These are phyloP conservation scores for Globisporangium mamillatum DNA, from an alignment of 352 stramenopile genomes.

Conservation along the genomic window DNA sequence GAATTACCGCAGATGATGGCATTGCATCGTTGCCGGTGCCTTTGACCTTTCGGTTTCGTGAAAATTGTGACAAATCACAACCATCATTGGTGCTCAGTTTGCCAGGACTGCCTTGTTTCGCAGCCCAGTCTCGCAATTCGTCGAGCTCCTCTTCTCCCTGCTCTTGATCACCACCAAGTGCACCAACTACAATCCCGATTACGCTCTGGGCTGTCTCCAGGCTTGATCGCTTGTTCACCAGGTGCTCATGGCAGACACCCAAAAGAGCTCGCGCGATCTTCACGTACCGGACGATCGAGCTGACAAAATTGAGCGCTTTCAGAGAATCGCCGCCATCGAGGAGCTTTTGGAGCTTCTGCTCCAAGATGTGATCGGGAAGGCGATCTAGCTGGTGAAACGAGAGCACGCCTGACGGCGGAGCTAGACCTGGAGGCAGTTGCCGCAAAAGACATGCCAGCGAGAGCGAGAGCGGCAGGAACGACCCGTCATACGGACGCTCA, in stretches of 20 bases:
- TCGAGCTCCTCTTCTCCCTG: constrained; percentile 1
- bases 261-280: constrained; percentile 41
- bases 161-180: constrained; percentile 7
- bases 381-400: constrained; percentile 45
- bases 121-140: background rate
- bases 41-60: background rate
- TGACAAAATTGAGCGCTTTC: constrained; percentile 31
- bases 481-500: constrained; percentile 33
- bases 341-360: constrained; percentile 29
- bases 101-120: background rate
- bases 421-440: constrained; percentile 39
- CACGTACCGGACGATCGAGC: constrained; percentile 36
- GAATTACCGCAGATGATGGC: background rate
- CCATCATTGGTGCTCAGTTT: background rate
- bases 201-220: constrained; percentile 34
- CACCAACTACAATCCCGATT: constrained; percentile 19
- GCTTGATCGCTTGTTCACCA: constrained; percentile 26
- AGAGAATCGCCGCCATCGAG: constrained; percentile 21
- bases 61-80: too few species aligned
- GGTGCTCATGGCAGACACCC: constrained; percentile 37
- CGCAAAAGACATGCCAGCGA: constrained; percentile 41
- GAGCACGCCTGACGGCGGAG: constrained; percentile 29
- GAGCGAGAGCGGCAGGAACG: constrained; percentile 56
- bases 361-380: constrained; percentile 27
- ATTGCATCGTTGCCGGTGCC: background rate